phyloP scores from a whole-genome alignment of 768 basidiomycete genomes.

The Boletus rex-veris region DNA sequence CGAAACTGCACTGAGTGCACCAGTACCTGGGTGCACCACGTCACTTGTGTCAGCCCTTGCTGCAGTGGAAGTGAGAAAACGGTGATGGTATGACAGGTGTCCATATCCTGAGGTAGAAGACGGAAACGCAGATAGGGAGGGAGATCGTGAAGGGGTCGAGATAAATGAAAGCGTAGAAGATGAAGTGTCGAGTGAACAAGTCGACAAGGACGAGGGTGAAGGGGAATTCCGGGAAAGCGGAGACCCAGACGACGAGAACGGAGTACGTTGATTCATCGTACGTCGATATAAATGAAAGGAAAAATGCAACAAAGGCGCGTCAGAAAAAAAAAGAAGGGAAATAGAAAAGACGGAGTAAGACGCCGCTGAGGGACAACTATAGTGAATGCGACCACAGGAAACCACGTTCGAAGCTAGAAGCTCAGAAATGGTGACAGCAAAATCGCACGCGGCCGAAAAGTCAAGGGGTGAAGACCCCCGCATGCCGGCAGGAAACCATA shows the following conservation, averaged over 20 bases:
- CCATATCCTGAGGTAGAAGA: background rate
- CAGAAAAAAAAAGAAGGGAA: background rate
- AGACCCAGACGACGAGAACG: background rate
- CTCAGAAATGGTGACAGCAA: background rate
- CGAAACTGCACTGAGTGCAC: constrained; percentile 14
- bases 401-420: constrained; percentile 12
- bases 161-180: constrained; percentile 5
- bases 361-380: background rate
- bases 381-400: background rate
- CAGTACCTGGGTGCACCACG: constrained; percentile 12
- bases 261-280: constrained; percentile 6
- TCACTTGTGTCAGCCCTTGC: constrained; percentile 10
- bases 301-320: background rate
- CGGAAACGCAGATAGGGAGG: background rate
- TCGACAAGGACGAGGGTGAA: background rate
- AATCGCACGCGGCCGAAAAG: background rate
- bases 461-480: background rate
- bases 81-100: background rate
- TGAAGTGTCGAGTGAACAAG: background rate
- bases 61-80: background rate
- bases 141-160: background rate
- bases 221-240: background rate
- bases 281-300: background rate
- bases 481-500: background rate
- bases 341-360: background rate